Percentiles rank a stretch among this genome's conserved stretches.
phyloP scores from a whole-genome alignment of 2,329 filamentous ascomycete species.

The Trichophyton simii region DNA sequence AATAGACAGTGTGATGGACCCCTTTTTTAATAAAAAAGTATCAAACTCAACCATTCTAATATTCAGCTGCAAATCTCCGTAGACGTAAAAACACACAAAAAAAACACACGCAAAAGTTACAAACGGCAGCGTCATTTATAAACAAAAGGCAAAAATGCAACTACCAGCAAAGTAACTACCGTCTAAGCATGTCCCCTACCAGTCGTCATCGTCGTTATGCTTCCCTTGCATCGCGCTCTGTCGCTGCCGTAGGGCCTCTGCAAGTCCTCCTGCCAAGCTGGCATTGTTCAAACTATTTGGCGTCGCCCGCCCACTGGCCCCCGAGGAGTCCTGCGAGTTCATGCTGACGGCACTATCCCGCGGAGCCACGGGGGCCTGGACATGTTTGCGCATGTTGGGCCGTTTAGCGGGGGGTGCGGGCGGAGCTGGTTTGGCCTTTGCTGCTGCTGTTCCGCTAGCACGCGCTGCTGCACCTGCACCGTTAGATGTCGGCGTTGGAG shows the following conservation, averaged over 20 bases:
- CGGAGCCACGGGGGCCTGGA: conserved; percentile 43
- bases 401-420: conserved; percentile 71
- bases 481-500: conserved; percentile 28
- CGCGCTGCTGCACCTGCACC: conserved; percentile 20
- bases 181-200: conserved; percentile 31
- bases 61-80: not conserved
- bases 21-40: not conserved
- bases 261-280: conserved; percentile 59
- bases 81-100: not conserved
- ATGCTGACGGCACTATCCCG: conserved; percentile 51
- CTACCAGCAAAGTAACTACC: too few relatives aligned
- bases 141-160: not conserved
- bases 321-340: conserved; percentile 37
- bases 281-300: conserved; percentile 46
- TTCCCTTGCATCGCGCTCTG: conserved; percentile 64
- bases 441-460: conserved; percentile 27
- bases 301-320: conserved; percentile 57
- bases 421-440: conserved; percentile 54
- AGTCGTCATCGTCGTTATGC: conserved; percentile 57
- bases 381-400: conserved; percentile 58
- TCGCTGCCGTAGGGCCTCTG: conserved; percentile 63
- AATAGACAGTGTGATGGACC: too few relatives aligned
- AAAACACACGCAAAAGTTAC: not conserved
- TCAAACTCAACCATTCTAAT: not conserved
- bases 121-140: not conserved